These are phyloP conservation scores for Amoeboaphelidium occidentale DNA, from an alignment of 371 early-diverging fungal species.

Conservation along the genomic window DNA sequence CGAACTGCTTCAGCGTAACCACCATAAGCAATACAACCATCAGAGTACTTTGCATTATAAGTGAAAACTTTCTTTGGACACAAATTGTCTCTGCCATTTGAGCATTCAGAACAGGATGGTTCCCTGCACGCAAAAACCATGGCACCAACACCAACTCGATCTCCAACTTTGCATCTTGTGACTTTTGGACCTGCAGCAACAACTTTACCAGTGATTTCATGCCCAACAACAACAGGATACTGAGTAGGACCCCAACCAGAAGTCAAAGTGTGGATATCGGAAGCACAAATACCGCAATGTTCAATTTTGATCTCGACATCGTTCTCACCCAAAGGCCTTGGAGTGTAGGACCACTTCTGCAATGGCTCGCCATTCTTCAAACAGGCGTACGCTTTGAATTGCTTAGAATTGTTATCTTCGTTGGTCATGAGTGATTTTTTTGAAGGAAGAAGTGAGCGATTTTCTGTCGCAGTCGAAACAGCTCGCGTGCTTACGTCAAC, in stretches of 20 bases:
- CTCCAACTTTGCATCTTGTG: constrained; percentile 23
- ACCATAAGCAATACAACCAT: constrained; percentile 31
- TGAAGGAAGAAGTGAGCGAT: too few relatives aligned
- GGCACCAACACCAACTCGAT: constrained; percentile 34
- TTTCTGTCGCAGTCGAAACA: too few relatives aligned
- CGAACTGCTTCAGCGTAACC: constrained; percentile 41
- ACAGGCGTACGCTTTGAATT: constrained; percentile 5
- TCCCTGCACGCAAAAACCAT: constrained; percentile 1
- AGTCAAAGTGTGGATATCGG: constrained; percentile 14
- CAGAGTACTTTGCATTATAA: constrained; percentile 29
- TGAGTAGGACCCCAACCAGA: constrained; percentile 31
- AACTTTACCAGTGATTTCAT: constrained; percentile 42
- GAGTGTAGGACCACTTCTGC: constrained; percentile 13
- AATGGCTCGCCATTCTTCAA: constrained; percentile 1
- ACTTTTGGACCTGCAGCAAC: not conserved
- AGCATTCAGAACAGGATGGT: constrained; percentile 8
- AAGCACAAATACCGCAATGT: constrained; percentile 29
- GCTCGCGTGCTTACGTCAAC: too few relatives aligned
- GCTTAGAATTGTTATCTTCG: constrained; percentile 5
- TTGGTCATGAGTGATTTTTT: not conserved
- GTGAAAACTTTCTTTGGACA: constrained; percentile 8
- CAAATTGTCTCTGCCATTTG: constrained; percentile 5
- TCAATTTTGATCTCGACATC: constrained; percentile 28
- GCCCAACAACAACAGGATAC: constrained; percentile 49
- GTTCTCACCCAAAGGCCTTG: constrained; percentile 16